Conservation (phyloP, 768 basidiomycete genomes). For the Ramaria rubella region DNA sequence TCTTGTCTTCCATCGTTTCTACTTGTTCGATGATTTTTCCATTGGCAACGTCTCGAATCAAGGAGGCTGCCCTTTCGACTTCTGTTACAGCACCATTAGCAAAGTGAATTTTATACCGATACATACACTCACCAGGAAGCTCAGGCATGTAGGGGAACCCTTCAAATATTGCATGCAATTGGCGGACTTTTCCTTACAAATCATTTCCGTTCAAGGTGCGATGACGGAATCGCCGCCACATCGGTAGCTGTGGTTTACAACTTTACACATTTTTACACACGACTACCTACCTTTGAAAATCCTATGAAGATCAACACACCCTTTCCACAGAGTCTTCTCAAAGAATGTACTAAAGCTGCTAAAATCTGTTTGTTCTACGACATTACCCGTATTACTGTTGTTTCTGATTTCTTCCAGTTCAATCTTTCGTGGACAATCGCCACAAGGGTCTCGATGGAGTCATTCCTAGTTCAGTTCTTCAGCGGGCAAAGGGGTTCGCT, state of each 20-base stretch:
- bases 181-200: background rate
- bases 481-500: constrained; percentile 71
- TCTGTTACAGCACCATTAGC: constrained; percentile 36
- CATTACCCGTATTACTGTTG: constrained; percentile 10
- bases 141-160: constrained; percentile 41
- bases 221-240: background rate
- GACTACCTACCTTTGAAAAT: background rate
- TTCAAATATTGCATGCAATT: no score
- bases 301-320: constrained; percentile 47
- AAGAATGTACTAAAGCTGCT: constrained; percentile 82
- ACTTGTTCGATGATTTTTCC: constrained; percentile 51
- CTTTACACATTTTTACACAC: background rate
- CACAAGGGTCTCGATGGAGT: constrained; percentile 85
- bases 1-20: constrained; percentile 50
- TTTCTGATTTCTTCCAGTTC: constrained; percentile 40
- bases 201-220: background rate
- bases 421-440: constrained; percentile 72
- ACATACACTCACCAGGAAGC: constrained; percentile 38
- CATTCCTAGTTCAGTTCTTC: constrained; percentile 48
- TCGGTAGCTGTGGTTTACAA: background rate
- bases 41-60: constrained; percentile 45
- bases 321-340: constrained; percentile 56
- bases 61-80: constrained; percentile 58
- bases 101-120: background rate
- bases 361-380: constrained; percentile 60